A percentile compares a stretch with the other conserved stretches of the same genome.
phyloP scores from a whole-genome alignment of 1,284 basidiomycete genomes.

The Flammula alnicola region DNA sequence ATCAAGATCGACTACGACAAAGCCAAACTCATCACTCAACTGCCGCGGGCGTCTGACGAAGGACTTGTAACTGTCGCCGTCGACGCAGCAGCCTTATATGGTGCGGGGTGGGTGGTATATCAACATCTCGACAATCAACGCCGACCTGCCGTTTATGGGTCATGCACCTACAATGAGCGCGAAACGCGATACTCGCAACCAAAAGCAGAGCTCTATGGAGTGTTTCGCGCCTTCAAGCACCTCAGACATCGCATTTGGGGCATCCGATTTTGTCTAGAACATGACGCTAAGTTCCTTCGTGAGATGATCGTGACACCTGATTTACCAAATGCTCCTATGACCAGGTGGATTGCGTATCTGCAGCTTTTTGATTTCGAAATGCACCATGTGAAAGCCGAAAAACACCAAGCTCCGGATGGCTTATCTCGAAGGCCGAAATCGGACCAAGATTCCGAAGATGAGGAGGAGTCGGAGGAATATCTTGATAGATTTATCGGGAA shows the following conservation, averaged over 20 bases:
- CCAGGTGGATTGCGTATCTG: constrained; percentile 38
- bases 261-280: constrained; percentile 36
- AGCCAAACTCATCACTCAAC: constrained; percentile 16
- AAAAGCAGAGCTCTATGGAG: constrained; percentile 41
- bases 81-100: constrained; percentile 34
- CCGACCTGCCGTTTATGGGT: constrained; percentile 34
- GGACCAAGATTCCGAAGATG: constrained; percentile 16
- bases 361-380: constrained; percentile 36
- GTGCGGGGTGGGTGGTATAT: constrained; percentile 37
- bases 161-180: constrained; percentile 34
- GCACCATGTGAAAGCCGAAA: constrained; percentile 34
- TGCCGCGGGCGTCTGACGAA: constrained; percentile 21
- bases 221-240: constrained; percentile 37
- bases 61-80: constrained; percentile 35
- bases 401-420: constrained; percentile 33
- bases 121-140: constrained; percentile 29
- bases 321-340: constrained; percentile 38
- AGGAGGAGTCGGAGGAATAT: constrained; percentile 24
- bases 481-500: constrained; percentile 6
- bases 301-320: constrained; percentile 39
- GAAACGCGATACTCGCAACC: constrained; percentile 42
- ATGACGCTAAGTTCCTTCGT: constrained; percentile 38
- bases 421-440: constrained; percentile 28
- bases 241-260: constrained; percentile 35
- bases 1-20: constrained; percentile 33